Evolutionary conservation across 768 basidiomycete species (phyloP), one percentile per base, ranked within the genome.

Genomic region (Suillus subaureus): DNA sequence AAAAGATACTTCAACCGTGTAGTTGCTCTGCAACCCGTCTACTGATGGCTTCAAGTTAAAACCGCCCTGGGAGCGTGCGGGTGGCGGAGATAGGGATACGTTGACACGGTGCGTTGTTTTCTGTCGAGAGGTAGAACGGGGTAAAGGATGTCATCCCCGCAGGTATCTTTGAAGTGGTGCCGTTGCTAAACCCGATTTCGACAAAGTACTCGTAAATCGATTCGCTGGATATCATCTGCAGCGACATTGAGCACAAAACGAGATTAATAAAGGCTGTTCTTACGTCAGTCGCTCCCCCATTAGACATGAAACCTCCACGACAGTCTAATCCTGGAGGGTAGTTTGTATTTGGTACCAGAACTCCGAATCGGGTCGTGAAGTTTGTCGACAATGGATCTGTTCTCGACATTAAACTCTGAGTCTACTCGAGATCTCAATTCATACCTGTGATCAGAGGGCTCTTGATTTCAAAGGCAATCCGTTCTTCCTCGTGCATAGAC

Each of bases 281-380:
- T 39, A 58, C 56, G 26, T 58, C 16, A 39, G 4, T 39, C 15
- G 1, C 7, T 37, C 37, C 56, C 15, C 56, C 5, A 5, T 2
- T 1, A 26, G 1, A 2, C 55, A 37, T 56, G n/a, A 2, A 28
- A 28, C 28, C 51, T 52, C 0, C 9, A 57, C 35, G 56, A 23
- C 35, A 33, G 16, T 73, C 64, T 33, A 67, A 35, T 6, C 63
- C 64, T 9, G 67, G 70, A 26, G 72, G 72, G 31, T 72, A 68
- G 56, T 71, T 73, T 12, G 72, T 73, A 31, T 67, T 68, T 4
- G 69, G 72, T 39, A 73, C 66, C 3, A 71, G 63, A 23, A 73
- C n/a, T 16, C 49, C 28, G 60, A 73, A 72, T 7, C 15, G 37
- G 23, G 56, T 18, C 23, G 56, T 58, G 56, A 39, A 39, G 15